Conservation (phyloP, 2,329 filamentous ascomycete species). For the Colletotrichum musicola region DNA sequence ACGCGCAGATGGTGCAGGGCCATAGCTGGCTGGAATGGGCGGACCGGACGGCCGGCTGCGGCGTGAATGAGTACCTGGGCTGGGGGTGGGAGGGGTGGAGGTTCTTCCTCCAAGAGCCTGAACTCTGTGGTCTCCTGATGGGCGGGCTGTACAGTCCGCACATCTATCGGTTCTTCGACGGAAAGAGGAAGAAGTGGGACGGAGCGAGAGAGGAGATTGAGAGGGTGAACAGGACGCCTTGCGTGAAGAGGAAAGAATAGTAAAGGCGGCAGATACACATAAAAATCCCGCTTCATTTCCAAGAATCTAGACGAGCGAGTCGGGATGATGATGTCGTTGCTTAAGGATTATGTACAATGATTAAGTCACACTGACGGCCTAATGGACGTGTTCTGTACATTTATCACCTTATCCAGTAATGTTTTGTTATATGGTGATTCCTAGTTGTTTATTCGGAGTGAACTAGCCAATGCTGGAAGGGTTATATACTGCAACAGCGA, state of each 20-base stretch:
- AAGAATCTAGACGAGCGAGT: no score
- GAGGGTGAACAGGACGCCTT: background rate
- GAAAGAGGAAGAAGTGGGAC: conserved; percentile 52
- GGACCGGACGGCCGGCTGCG: conserved; percentile 54
- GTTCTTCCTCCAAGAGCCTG: conserved; percentile 53
- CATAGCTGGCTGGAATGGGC: conserved; percentile 50
- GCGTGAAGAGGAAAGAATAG: background rate
- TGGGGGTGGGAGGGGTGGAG: conserved; percentile 55
- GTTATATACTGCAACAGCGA: no score
- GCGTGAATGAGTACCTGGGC: conserved; percentile 52
- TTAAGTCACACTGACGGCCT: no score
- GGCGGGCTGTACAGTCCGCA: conserved; percentile 54
- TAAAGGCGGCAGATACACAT: background rate
- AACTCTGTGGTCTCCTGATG: conserved; percentile 52
- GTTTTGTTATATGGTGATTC: no score
- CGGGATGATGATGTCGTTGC: no score
- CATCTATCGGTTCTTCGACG: conserved; percentile 54
- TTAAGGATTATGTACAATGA: no score
- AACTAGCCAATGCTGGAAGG: no score
- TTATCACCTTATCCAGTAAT: no score
- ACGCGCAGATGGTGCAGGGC: conserved; percentile 40
- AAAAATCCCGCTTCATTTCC: no score
- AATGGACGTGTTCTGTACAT: no score
- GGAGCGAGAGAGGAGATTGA: conserved; percentile 44
- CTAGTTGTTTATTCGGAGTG: no score